A percentile compares a stretch with the other conserved stretches of the same genome.
Conservation (phyloP, 768 basidiomycete genomes). For the Mycena amicta region DNA sequence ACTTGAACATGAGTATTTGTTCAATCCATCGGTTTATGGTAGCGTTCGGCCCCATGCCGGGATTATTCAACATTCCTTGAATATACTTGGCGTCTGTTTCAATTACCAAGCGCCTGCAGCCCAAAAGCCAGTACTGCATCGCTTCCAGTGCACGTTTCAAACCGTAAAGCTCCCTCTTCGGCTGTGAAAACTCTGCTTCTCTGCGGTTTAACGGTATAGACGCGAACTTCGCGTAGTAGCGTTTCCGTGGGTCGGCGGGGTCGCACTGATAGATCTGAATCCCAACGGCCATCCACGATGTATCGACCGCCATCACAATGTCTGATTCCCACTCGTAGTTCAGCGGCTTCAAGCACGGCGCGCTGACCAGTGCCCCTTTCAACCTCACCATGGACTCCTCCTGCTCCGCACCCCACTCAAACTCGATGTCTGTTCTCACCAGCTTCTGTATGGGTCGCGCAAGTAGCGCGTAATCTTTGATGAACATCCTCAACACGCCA, state of each 20-base stretch:
- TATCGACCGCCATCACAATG: conserved; percentile 33
- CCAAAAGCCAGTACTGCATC: conserved; percentile 15
- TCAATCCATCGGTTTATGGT: conserved; percentile 27
- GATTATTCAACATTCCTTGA: conserved; percentile 12
- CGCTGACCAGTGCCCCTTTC: conserved; percentile 8
- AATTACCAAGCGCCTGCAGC: conserved; percentile 10
- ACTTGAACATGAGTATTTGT: conserved; percentile 21
- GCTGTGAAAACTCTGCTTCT: conserved; percentile 19
- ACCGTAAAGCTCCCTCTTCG: conserved; percentile 32
- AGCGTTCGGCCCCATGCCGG: conserved; percentile 20
- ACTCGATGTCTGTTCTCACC: conserved; percentile 7
- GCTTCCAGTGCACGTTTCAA: conserved; percentile 16
- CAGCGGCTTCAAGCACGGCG: conserved; percentile 26
- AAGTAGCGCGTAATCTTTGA: conserved; percentile 22
- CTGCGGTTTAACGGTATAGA: conserved; percentile 24
- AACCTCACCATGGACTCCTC: conserved; percentile 23
- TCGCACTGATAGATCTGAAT: conserved; percentile 17
- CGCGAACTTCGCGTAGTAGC: conserved; percentile 27
- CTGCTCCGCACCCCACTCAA: conserved; percentile 24
- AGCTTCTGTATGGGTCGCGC: conserved; percentile 2
- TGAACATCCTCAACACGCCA: conserved; percentile 22
- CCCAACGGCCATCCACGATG: conserved; percentile 11
- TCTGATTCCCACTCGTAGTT: conserved; percentile 26
- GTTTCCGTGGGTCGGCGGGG: neutral
- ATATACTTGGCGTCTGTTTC: conserved; percentile 27